These are phyloP conservation scores for Entelexis sorbosivorans DNA, from an alignment of 1,139 yeast species.

Conservation along the genomic window DNA sequence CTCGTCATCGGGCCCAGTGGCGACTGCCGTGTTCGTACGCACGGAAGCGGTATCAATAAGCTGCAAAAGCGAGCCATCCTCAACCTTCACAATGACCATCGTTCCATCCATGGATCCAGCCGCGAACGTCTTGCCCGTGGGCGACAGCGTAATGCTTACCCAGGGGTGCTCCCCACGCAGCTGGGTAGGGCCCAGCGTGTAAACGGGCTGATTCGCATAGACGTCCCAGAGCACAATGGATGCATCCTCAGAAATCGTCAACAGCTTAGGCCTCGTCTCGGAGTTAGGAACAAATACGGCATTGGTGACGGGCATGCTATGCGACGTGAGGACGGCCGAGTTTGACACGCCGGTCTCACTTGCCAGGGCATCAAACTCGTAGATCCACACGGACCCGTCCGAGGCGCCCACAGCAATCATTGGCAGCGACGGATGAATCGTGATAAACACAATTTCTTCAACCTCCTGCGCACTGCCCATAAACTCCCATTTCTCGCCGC, in stretches of 20 bases:
- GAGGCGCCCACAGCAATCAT: constrained; percentile 83
- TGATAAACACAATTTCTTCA: constrained; percentile 71
- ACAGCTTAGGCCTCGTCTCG: constrained; percentile 47
- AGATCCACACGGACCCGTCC: constrained; percentile 94
- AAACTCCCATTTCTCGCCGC: constrained; percentile 73
- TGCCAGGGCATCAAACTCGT: constrained; percentile 27
- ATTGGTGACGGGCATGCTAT: constrained; percentile 57
- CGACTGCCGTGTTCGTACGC: constrained; percentile 18
- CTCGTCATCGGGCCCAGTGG: not conserved
- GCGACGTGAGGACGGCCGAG: constrained; percentile 72
- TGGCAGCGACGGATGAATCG: constrained; percentile 59
- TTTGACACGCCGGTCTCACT: constrained; percentile 6
- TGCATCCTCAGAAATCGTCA: constrained; percentile 83
- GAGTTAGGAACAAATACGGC: constrained; percentile 62
- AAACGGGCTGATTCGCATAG: constrained; percentile 54
- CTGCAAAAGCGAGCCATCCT: constrained; percentile 59
- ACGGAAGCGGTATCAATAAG: constrained; percentile 33
- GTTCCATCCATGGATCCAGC: constrained; percentile 84
- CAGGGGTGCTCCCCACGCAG: constrained; percentile 70
- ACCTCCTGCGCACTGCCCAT: constrained; percentile 71
- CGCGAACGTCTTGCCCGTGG: constrained; percentile 40
- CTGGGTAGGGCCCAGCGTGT: constrained; percentile 46
- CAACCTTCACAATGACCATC: constrained; percentile 61
- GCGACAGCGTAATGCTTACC: constrained; percentile 57
- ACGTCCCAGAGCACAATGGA: constrained; percentile 84